Evolutionary conservation across 441 rosid species (phyloP), one percentile per base, ranked within the genome.

Genomic region (Daphne laureola): DNA sequence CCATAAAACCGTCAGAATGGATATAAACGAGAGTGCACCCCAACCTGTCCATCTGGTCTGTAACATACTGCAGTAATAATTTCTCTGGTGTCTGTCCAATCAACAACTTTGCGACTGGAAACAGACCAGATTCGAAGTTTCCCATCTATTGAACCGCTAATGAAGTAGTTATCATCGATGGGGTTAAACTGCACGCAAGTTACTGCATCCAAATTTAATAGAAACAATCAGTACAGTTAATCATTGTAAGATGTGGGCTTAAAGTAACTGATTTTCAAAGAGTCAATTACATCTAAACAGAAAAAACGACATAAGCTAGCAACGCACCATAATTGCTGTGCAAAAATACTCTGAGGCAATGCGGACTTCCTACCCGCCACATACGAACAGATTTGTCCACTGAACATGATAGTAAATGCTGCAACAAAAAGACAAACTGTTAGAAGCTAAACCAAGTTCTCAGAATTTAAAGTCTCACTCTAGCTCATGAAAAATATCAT

Each of bases 121-220:
- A 78, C 67, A 51, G 78, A 84, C 99, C 99, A 94, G 18, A 90
- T 87, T 17, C 99, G 94, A 65, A 90, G 79, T 78, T 87, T 94
- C 55, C 98, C 98, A 69, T 94, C 99, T 54, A 94, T 80, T 12
- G 98, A 94, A 57, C 98, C 98, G 38, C 89, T 94, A 68, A 90
- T 78, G 82, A 94, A 94, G 73, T 74, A 68, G 66, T 80, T 78
- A 59, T 88, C 86, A 72, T 90, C 83, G 31, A 75, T 74, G 15
- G 97, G 99, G 75, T 94, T 86, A 71, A 94, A 90, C 57, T 88
- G 86, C 31, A 86, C 89, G 51, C 86, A 79, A 35, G 97, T 94
- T 49, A 94, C 99, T 94, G 96, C 71, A 76, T 46, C 55, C 51
- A 18, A 26, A 43, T 17, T 40, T 43, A 53, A 36, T 17, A 65